Evolutionary conservation across 495 filamentous ascomycete genomes (phyloP), one percentile per base, ranked within the genome.

Genomic region (Penicillium cinerascens): DNA sequence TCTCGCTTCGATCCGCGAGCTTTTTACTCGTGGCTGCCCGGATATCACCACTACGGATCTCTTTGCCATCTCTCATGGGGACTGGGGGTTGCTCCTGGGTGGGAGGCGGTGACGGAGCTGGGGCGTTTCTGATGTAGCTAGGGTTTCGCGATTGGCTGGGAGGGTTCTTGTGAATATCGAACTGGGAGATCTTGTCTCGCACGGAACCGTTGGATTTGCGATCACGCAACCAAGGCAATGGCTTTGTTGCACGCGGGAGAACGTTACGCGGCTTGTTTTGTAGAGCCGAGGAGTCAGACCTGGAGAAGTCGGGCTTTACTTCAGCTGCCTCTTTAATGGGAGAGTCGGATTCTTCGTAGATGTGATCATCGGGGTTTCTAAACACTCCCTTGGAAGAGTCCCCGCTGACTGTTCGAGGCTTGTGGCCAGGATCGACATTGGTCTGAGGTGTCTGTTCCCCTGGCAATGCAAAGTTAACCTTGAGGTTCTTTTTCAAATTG

Each of bases 21-120:
- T 72, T 85, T 79, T 91, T 93, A 73, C 86, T 91, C n/a, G 91
- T 96, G n/a, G 91, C 91, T 47, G 85, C 80, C 25, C 85, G 79
- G 49, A 96, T 91, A 42, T 96, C 91, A 40, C 95, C 89, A 55
- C 88, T 76, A 44, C 91, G 83, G 36, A 95, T 81, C 67, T 96
- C 91, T 52, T 85, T 77, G 4, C 85, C 88, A 63, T 93, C 83
- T 71, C 86, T 89, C 38, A 68, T 81, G 10, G 73, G 70, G 8
- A 77, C 42, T 13, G 52, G 35, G 13, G 69, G 54, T 18, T 61
- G 44, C 23, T 68, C 53, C n/a, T 48, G 33, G 20, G 51, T 49
- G 8, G 57, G 59, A 13, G 60, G 60, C 2, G 71, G 65, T 20
- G 64, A 55, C n/a, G 73, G 56, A 5, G 66, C 54, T 8, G 64